Evolutionary conservation across 163 green algal species (phyloP), one percentile per base, ranked within the genome.

Genomic region (Chlamydomonas reinhardtii): DNA sequence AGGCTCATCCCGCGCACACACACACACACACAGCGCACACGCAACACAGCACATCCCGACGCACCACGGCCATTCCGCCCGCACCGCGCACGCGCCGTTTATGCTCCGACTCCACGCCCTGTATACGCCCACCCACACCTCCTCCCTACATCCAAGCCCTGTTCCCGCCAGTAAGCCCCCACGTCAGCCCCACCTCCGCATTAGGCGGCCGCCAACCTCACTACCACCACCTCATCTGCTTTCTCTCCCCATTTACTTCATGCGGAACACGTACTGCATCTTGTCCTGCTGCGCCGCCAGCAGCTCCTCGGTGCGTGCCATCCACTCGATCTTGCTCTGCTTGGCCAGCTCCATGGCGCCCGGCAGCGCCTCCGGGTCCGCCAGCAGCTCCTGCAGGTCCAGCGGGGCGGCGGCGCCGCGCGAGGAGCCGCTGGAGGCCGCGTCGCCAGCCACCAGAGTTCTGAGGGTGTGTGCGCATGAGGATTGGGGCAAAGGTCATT

Each of bases 281-380:
- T 86, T 71, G 48, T 77, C 43, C 70, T 79, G 54, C 80, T 73
- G 5, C 9, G 29, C n/a, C 31, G 34, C 24, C 31, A 86, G 80
- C 80, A 86, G 80, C 69, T 73, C 56, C 70, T 79, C 70, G 6
- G 68, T 86, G 54, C 80, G 80, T 54, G 56, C 8, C 80, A 86
- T 86, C 80, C 80, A 86, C 54, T 86, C 80, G 29, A 86, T 79
- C 80, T 86, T 86, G 31, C 43, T 62, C 68, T 56, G 20, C 70
- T 65, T 48, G 54, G 80, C 80, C 54, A 86, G 69, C 31, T 79
- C 80, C 80, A 86, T 79, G 70, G 80, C 80, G 35, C 56, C 34
- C n/a, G 80, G 80, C 48, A 86, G 80, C 37, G 80, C 80, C 69
- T 86, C 80, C 15, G 80, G 80, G 69, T 86, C 80, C 1, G 68